A percentile compares a stretch with the other conserved stretches of the same genome.
Evolutionary conservation across 2,329 filamentous ascomycete genomes (phyloP).

Genomic region (Delphinella strobiligena): DNA sequence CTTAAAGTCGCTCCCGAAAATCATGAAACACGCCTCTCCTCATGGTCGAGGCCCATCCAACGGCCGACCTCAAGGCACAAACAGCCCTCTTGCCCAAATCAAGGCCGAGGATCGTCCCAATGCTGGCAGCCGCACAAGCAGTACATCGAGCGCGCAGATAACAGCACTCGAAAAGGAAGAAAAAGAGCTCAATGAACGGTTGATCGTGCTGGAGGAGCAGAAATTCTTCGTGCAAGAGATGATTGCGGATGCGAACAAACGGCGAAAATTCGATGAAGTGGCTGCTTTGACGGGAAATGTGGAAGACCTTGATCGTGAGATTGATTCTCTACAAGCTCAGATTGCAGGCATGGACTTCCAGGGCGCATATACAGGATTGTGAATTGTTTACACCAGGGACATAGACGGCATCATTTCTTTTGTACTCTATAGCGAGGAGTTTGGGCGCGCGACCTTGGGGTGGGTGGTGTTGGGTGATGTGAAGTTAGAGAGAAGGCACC

Average conservation of each 20-base stretch:
- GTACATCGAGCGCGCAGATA: conserved; percentile 39
- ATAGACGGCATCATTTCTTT: too few species aligned
- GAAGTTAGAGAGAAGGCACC: too few species aligned
- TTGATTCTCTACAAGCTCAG: conserved; percentile 36
- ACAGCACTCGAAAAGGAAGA: conserved; percentile 70
- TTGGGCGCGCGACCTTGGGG: too few species aligned
- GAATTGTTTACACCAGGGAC: too few species aligned
- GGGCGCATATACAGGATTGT: conserved; percentile 20
- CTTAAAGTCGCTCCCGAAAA: conserved; percentile 43
- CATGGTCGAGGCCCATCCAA: conserved; percentile 25
- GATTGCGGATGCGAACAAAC: conserved; percentile 64
- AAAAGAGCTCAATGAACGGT: conserved; percentile 63
- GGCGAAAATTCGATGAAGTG: conserved; percentile 77
- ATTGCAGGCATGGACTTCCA: conserved; percentile 25
- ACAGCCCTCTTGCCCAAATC: conserved; percentile 44
- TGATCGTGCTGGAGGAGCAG: conserved; percentile 84
- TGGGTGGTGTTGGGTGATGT: too few species aligned
- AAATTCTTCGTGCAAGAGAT: conserved; percentile 80
- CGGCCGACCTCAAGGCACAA: conserved; percentile 17
- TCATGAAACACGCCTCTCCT: conserved; percentile 43
- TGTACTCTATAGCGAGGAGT: too few species aligned
- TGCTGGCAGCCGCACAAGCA: conserved; percentile 39
- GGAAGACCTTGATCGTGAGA: conserved; percentile 71
- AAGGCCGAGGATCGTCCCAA: conserved; percentile 31
- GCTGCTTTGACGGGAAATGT: conserved; percentile 65